Evolutionary conservation across 2,329 filamentous ascomycete genomes (phyloP), one percentile per base, ranked within the genome.

Genomic region (Pseudopithomyces chartarum): DNA sequence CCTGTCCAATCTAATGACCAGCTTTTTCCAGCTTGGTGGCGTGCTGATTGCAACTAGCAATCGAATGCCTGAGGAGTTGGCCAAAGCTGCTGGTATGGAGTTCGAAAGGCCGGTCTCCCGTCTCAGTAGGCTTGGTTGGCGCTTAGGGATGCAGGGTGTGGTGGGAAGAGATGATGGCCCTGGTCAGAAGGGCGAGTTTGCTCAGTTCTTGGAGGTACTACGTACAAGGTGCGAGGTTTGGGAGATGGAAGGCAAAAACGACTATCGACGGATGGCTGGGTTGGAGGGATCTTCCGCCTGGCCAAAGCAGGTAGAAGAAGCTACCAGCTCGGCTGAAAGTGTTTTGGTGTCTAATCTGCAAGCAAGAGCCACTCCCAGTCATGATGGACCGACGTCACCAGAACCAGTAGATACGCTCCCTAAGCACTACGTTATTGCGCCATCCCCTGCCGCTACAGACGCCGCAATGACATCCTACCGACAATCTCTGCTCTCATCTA

Each of bases 1-100:
- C 45, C 78, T 95, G 59, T 91, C 88, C 58, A 90, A 90, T 65
- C 81, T 95, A 1, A 88, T 95, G 71, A 90, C 90, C 6, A 83
- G 84, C 1, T 94, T 94, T 76, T 94, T 94, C 69, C 90, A 93
- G 60, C 81, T 94, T 2, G 91, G 91, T 0, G 91, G 91, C 7
- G 91, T 95, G 0, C 78, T 95, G 15, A 82, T 95, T 36, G 90
- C 90, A 0, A 92, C 90, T 0, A 92, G 89, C 4, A 95, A 95
- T 71, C 85, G 91, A 7, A 90, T 94, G 87, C 90, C 91, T 0
- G 90, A 94, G 66, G 91, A 93, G 68, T 74, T 95, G 48, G 88
- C 85, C 44, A 92, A 90, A 62, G 90, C 90, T 0, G 86, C 86
- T 1, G 90, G 91, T 0, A 82, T 88, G 22, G 85, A 90, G 59